These are phyloP conservation scores for Lipomyces sp. DNA, from an alignment of 805 yeast species.

Conservation along the genomic window DNA sequence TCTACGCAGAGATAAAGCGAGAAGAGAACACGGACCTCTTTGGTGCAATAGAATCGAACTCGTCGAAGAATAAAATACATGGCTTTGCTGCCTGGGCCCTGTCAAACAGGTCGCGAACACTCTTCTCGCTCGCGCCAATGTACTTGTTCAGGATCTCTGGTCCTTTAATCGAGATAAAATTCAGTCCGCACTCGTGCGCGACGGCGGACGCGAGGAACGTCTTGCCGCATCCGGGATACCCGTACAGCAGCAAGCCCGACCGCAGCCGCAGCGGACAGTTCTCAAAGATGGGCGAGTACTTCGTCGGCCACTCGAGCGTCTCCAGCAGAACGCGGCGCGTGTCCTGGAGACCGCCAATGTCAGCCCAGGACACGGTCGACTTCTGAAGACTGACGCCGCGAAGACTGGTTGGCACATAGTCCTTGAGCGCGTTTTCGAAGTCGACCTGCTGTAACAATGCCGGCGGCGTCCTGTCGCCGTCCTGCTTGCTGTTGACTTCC, in stretches of 20 bases:
- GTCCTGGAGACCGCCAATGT: constrained; percentile 80
- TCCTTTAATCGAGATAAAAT: constrained; percentile 90
- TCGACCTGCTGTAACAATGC: constrained; percentile 36
- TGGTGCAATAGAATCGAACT: constrained; percentile 95
- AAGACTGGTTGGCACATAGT: constrained; percentile 73
- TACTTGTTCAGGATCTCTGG: constrained; percentile 94
- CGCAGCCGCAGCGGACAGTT: constrained; percentile 82
- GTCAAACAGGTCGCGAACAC: constrained; percentile 88
- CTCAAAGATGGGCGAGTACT: constrained; percentile 90
- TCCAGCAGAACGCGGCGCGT: constrained; percentile 77
- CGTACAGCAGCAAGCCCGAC: constrained; percentile 86
- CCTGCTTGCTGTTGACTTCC: too few relatives aligned
- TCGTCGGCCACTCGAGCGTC: constrained; percentile 96
- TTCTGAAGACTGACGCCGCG: constrained; percentile 85
- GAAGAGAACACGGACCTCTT: constrained; percentile 49
- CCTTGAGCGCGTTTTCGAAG: constrained; percentile 58
- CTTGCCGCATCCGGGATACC: constrained; percentile 98
- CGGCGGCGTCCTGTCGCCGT: constrained; percentile 10
- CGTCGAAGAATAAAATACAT: constrained; percentile 88
- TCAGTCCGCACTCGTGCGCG: constrained; percentile 89
- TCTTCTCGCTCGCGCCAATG: constrained; percentile 96
- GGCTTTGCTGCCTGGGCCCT: constrained; percentile 94
- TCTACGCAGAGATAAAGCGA: not conserved
- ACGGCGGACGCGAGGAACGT: constrained; percentile 90
- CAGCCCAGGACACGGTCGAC: constrained; percentile 72